Conservation (phyloP, 257 asterid species). For the Avicennia marina region DNA sequence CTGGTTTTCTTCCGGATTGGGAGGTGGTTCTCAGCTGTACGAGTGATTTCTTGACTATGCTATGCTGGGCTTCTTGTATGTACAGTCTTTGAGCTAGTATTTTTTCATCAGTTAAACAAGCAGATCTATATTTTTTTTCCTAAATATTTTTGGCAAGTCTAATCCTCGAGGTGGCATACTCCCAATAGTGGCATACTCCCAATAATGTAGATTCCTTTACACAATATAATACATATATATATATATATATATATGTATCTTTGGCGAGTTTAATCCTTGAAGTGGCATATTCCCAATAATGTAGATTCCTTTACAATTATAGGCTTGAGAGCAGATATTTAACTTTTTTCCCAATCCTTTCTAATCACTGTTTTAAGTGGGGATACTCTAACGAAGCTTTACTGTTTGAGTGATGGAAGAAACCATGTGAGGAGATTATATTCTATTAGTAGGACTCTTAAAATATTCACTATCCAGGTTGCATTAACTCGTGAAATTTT, state of each 20-base stretch:
- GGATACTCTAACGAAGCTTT: not conserved
- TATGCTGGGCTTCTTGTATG: constrained; percentile 6
- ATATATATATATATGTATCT: too few species aligned
- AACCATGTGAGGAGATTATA: constrained; percentile 1
- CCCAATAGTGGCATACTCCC: not conserved
- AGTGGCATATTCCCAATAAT: too few species aligned
- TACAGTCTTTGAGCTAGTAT: too few species aligned
- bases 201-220: too few species aligned
- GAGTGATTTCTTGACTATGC: not conserved
- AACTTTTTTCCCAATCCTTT: too few species aligned
- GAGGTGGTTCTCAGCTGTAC: not conserved
- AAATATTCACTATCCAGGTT: not conserved
- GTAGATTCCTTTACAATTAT: too few species aligned
- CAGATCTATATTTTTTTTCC: not conserved
- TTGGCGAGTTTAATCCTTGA: too few species aligned
- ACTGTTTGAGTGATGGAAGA: constrained; percentile 1
- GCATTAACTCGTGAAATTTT: not conserved
- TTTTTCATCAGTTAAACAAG: not conserved
- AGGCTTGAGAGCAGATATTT: too few species aligned
- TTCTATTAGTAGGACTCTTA: not conserved
- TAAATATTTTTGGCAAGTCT: not conserved
- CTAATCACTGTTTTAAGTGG: too few species aligned
- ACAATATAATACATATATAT: too few species aligned
- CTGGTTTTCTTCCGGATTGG: not conserved
- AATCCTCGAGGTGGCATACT: too few species aligned